Evolutionary conservation across 768 basidiomycete species (phyloP).

Genomic region (Lactarius tabidus): DNA sequence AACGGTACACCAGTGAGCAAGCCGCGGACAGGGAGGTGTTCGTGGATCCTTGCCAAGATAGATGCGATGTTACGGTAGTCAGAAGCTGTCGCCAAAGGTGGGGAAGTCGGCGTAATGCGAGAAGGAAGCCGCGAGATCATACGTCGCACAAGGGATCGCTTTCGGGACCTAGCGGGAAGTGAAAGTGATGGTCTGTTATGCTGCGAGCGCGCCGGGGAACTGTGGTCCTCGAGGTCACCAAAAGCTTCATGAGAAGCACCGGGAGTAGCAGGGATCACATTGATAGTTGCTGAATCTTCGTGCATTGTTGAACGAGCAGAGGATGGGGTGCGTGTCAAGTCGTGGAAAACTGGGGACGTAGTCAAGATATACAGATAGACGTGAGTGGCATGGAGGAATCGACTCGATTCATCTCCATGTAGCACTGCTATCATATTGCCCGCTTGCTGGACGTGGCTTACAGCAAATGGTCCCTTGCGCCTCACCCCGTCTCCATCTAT

Average conservation of each 20-base stretch:
- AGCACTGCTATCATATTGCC: constrained; percentile 46
- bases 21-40: constrained; percentile 69
- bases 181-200: constrained; percentile 46
- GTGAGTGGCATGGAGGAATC: constrained; percentile 76
- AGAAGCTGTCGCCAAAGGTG: constrained; percentile 53
- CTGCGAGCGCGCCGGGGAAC: constrained; percentile 34
- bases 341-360: constrained; percentile 55
- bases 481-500: constrained; percentile 45
- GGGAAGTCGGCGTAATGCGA: constrained; percentile 39
- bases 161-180: constrained; percentile 49
- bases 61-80: constrained; percentile 73
- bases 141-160: constrained; percentile 50
- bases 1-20: constrained; percentile 80
- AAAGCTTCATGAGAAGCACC: constrained; percentile 34
- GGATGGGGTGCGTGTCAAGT: constrained; percentile 40
- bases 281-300: constrained; percentile 18
- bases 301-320: constrained; percentile 33
- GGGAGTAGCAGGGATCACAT: constrained; percentile 22
- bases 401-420: constrained; percentile 58
- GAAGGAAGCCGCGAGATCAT: constrained; percentile 48
- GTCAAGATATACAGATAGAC: constrained; percentile 79
- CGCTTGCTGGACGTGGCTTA: constrained; percentile 47
- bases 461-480: constrained; percentile 43
- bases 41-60: constrained; percentile 62
- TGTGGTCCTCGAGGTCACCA: constrained; percentile 31